These are phyloP conservation scores for Didymella segeticola DNA, from an alignment of 2,329 filamentous ascomycete genomes.

Conservation along the genomic window DNA sequence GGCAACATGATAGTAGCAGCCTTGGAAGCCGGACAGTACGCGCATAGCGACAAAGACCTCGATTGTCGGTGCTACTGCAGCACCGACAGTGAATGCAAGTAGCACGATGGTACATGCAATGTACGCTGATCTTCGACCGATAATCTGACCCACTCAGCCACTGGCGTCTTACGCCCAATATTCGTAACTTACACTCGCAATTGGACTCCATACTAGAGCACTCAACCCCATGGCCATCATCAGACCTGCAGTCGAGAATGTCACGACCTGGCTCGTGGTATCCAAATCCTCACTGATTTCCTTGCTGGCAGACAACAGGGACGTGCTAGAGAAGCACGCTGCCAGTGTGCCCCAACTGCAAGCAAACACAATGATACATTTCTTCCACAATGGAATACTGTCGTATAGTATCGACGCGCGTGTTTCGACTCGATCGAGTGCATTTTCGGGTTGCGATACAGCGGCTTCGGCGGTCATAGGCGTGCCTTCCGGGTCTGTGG, in stretches of 20 bases:
- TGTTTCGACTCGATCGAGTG: slow-evolving; percentile 10
- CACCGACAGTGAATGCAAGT: slow-evolving; percentile 20
- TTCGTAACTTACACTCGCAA: slow-evolving; percentile 14
- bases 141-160: slow-evolving; percentile 6
- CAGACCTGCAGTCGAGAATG: slow-evolving; percentile 21
- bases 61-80: slow-evolving; percentile 20
- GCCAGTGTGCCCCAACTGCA: slow-evolving; percentile 53
- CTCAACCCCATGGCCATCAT: slow-evolving; percentile 26
- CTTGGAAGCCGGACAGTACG: slow-evolving; percentile 22
- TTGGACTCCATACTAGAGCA: slow-evolving; percentile 23
- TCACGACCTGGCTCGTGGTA: slow-evolving; percentile 36
- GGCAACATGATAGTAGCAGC: slow-evolving; percentile 26
- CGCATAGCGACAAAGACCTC: slow-evolving; percentile 23
- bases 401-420: slow-evolving; percentile 8
- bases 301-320: slow-evolving; percentile 49
- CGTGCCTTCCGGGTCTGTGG: neutral
- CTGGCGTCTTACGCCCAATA: too few species aligned
- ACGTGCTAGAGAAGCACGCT: slow-evolving; percentile 53
- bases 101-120: slow-evolving; percentile 18
- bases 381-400: slow-evolving; percentile 28
- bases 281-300: slow-evolving; percentile 51
- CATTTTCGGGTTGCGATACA: neutral
- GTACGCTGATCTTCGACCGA: slow-evolving; percentile 20
- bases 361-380: slow-evolving; percentile 51
- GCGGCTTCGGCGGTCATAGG: neutral